Base-by-base conservation (phyloP, 371 early-diverging fungal genomes). In the Conidiobolus incongruus region DNA sequence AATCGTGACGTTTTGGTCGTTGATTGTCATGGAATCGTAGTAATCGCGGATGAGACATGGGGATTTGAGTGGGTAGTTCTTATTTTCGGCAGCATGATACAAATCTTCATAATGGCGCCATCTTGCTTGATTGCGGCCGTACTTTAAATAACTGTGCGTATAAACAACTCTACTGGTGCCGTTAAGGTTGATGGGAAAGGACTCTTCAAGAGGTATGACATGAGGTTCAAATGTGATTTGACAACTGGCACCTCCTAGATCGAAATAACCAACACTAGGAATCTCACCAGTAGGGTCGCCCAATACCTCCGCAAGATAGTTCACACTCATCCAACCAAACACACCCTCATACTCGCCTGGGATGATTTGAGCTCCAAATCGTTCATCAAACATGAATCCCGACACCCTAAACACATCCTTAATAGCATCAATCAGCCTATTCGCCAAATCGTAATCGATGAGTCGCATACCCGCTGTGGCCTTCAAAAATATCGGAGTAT, bases 401-500 rank as follows among this genome's bases (percentile, higher is more conserved):
- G 38, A 36, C 8, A 24, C n/a, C 11, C 39, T 20, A 17, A 46
- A 38, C 10, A 38, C 28, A 15, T 58, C 50, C 10, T 52, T 53
- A 17, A 81, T 67, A 1, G 58, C 41, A 11, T 56, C 45, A 1
- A 94, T 52, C 11, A 94, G 53, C 17, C 48, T 53, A 4, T 52
- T 37, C 36, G 72, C 74, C 36, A 70, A 60, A 6, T 61, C 52
- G 11, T 53, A 47, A 0, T 70, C 62, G 24, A 86, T 53, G 11
- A 95, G 63, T 3, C 95, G 71, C 75, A 95, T 77, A 4, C 95
- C 95, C 0, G 92, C 95, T 0, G 95, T 95, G 8, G 95, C 95
- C 47, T 83, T 68, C 5, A 95, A 52, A 49, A 73, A 82, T 3
- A 95, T 67, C 2, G 86, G 90, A 13, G 93, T 92, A 0, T 48